A percentile compares a stretch with the other conserved stretches of the same genome.
These are phyloP conservation scores for Chlamydomonas applanata DNA, from an alignment of 139 green algal species.

Conservation along the genomic window DNA sequence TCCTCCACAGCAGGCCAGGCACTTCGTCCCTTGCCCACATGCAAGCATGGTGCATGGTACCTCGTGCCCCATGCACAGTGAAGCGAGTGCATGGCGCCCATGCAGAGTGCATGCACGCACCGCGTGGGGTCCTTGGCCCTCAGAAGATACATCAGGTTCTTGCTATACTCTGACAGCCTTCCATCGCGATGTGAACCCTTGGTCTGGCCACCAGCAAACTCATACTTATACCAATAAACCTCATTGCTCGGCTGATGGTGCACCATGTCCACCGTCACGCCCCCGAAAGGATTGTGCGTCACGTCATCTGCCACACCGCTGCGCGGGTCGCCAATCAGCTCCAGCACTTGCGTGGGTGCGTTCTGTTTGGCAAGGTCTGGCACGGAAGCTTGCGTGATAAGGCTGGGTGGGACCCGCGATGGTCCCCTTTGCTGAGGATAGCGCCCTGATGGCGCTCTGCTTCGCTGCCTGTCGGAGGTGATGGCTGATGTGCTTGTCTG, in stretches of 20 bases:
- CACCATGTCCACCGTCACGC: slow-evolving; percentile 47
- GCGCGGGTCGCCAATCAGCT: slow-evolving; percentile 59
- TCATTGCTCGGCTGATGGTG: slow-evolving; percentile 38
- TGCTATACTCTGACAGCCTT: slow-evolving; percentile 49
- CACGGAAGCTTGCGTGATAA: background rate
- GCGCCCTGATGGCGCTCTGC: background rate
- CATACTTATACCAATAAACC: slow-evolving; percentile 60
- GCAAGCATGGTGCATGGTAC: background rate
- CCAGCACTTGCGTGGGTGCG: slow-evolving; percentile 21
- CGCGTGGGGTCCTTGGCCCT: slow-evolving; percentile 44
- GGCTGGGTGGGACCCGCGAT: background rate
- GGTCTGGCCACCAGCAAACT: slow-evolving; percentile 24
- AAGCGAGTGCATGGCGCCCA: background rate
- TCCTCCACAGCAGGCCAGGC: too few species aligned
- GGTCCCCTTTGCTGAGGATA: background rate
- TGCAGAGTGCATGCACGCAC: slow-evolving; percentile 20
- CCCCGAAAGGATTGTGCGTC: slow-evolving; percentile 36
- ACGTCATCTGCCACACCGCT: slow-evolving; percentile 56
- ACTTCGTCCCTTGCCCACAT: background rate
- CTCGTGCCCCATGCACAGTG: background rate
- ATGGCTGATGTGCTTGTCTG: background rate
- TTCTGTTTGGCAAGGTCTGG: slow-evolving; percentile 29
- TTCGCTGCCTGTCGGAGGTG: background rate
- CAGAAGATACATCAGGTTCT: slow-evolving; percentile 60
- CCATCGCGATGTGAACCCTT: slow-evolving; percentile 40